Conservation (phyloP, 352 stramenopile genomes). For the Phytophthora aleatoria region DNA sequence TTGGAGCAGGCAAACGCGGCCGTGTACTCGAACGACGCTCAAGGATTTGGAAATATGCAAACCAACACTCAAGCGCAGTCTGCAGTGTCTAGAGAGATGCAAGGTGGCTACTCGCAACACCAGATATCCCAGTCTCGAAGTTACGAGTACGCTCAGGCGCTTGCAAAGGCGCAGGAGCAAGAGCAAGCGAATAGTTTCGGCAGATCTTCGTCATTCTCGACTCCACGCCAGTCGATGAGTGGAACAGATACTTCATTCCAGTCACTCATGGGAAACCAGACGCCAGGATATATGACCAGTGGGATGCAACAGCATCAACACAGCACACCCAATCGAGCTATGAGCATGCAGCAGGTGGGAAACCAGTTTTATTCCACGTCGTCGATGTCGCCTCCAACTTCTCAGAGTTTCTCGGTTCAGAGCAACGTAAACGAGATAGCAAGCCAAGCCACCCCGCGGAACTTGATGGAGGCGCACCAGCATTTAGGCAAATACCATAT, state of each 20-base stretch:
- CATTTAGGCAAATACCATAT: constrained; percentile 19
- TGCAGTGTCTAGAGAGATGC: constrained; percentile 16
- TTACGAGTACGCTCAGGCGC: constrained; percentile 40
- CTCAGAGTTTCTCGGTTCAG: constrained; percentile 25
- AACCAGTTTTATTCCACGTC: constrained; percentile 25
- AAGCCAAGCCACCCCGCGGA: constrained; percentile 18
- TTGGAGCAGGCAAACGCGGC: constrained; percentile 28
- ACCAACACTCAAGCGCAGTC: constrained; percentile 11
- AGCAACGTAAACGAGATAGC: constrained; percentile 23
- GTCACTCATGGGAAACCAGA: constrained; percentile 41
- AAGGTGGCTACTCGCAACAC: constrained; percentile 24
- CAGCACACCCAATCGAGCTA: constrained; percentile 14
- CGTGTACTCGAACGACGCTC: constrained; percentile 13
- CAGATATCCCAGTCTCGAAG: constrained; percentile 33
- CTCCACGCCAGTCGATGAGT: constrained; percentile 21
- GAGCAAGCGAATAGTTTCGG: constrained; percentile 7
- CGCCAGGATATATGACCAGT: constrained; percentile 10
- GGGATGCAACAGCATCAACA: constrained; percentile 30
- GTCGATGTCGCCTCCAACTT: constrained; percentile 16
- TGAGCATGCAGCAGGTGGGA: constrained; percentile 22
- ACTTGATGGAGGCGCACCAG: constrained; percentile 29
- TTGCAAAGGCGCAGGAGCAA: constrained; percentile 37
- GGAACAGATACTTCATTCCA: constrained; percentile 48
- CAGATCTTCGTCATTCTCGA: constrained; percentile 22
- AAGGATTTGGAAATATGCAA: constrained; percentile 22